These are phyloP conservation scores for Pseudocercospora fijiensis DNA, from an alignment of 2,329 filamentous ascomycete species.

Conservation along the genomic window DNA sequence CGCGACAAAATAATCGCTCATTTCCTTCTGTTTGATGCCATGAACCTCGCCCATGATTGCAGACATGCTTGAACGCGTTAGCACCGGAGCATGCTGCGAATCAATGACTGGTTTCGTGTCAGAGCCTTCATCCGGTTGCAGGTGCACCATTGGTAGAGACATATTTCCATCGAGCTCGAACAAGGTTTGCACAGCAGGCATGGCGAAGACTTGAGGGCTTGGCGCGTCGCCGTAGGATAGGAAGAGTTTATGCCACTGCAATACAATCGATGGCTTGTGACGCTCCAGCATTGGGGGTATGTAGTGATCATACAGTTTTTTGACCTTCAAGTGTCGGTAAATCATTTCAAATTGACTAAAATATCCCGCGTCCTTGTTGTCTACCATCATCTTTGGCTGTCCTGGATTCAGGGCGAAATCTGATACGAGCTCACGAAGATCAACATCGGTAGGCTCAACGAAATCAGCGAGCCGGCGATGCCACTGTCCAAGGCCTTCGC, in stretches of 20 bases:
- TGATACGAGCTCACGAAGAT: constrained; percentile 24
- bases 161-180: constrained; percentile 26
- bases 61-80: constrained; percentile 33
- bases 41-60: constrained; percentile 42
- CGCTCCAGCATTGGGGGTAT: constrained; percentile 38
- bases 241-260: constrained; percentile 45
- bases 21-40: constrained; percentile 46
- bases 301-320: constrained; percentile 45
- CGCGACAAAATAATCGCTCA: constrained; percentile 71
- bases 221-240: constrained; percentile 41
- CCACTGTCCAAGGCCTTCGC: constrained; percentile 17
- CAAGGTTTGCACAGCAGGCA: constrained; percentile 34
- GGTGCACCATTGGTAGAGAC: constrained; percentile 27
- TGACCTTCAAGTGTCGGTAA: constrained; percentile 41
- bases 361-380: not conserved
- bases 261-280: constrained; percentile 30
- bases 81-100: not conserved
- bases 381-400: not conserved
- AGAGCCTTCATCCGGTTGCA: not conserved
- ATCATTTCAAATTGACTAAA: constrained; percentile 35
- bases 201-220: constrained; percentile 34
- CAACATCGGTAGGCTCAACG: constrained; percentile 38
- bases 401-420: constrained; percentile 24
- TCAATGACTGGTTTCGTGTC: not conserved
- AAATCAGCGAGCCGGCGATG: constrained; percentile 27